Base-by-base conservation (phyloP, 805 yeast species). In the Saccharomycopsis oosterbeekiorum region DNA sequence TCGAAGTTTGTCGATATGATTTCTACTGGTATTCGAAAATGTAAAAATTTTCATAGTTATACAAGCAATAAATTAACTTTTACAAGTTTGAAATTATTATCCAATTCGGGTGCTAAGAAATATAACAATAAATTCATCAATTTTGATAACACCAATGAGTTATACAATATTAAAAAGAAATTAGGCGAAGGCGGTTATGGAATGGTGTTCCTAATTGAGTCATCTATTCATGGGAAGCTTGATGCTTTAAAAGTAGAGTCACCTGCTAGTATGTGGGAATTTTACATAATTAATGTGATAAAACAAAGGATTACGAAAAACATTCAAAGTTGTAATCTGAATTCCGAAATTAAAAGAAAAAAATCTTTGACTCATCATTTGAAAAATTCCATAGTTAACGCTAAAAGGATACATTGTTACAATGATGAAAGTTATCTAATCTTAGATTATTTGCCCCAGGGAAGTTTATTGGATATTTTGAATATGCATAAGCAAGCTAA, bases 111-210 rank as follows among this genome's bases (percentile, higher is more conserved):
- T 39, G 21, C 24, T 72, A n/a, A 70, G 73, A 63, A 65, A 69
- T 9, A 74, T 72, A 9, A 69, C 70, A 8, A 74, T 67, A 66
- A 68, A 67, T 65, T 72, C 56, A 69, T 74, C 59, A 70, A 69
- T 47, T 72, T 59, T 37, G 61, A 55, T 11, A 55, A 55, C 43
- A 55, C 74, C 1, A 66, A 68, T 53, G 75, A 72, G 57, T 62
- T 71, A 10, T 71, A 71, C 68, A 67, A 79, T 73, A 60, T 73
- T 68, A 34, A 74, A 67, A 62, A 67, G 60, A 65, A 70, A 66
- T 55, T 91, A 12, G 97, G 97, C 0, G 80, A 80, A 67, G 96
- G 96, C n/a, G 94, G 92, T 0, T 85, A 77, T 73, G 96, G 92
- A 0, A 78, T 82, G 1, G 96, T 89, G 0, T 89, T 83, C 69